Conservation (phyloP, 2,329 filamentous ascomycete species). For the Talaromyces sp. region DNA sequence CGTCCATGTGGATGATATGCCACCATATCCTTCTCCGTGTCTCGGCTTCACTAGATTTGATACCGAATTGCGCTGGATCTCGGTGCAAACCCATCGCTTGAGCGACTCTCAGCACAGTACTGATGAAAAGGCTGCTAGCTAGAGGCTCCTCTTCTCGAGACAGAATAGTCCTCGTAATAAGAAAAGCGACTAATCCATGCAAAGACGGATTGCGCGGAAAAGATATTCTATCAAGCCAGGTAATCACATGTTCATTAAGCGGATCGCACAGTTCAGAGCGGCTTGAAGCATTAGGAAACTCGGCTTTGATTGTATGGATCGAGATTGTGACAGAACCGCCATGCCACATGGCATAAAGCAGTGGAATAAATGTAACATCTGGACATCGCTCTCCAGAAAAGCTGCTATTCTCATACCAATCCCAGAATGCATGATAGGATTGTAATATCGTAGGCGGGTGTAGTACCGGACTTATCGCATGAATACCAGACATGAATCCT, state of each 20-base stretch:
- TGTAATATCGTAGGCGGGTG: slow-evolving; percentile 43
- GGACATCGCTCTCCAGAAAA: slow-evolving; percentile 37
- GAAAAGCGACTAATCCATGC: slow-evolving; percentile 45
- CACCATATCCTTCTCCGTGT: slow-evolving; percentile 48
- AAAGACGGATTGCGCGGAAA: slow-evolving; percentile 47
- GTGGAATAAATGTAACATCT: slow-evolving; percentile 42
- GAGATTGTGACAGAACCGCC: slow-evolving; percentile 47
- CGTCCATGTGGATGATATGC: slow-evolving; percentile 49
- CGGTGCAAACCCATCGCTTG: slow-evolving; percentile 50
- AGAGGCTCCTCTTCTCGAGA: slow-evolving; percentile 49
- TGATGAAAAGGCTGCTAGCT: slow-evolving; percentile 48
- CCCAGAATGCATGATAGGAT: slow-evolving; percentile 45
- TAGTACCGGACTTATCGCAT: slow-evolving; percentile 45
- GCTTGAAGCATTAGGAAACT: slow-evolving; percentile 34
- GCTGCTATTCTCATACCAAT: slow-evolving; percentile 42
- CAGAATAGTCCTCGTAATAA: slow-evolving; percentile 47
- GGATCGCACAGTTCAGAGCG: slow-evolving; percentile 37
- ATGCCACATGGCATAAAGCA: slow-evolving; percentile 49
- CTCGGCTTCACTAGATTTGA: slow-evolving; percentile 45
- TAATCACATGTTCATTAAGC: slow-evolving; percentile 44
- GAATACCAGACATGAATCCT: slow-evolving; percentile 47
- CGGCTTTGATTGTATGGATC: slow-evolving; percentile 39
- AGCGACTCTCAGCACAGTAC: slow-evolving; percentile 46
- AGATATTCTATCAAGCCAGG: slow-evolving; percentile 41
- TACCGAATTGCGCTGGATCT: slow-evolving; percentile 48